Base-by-base conservation (phyloP, 2,329 filamentous ascomycete genomes). In the Zasmidium citrigriseum region DNA sequence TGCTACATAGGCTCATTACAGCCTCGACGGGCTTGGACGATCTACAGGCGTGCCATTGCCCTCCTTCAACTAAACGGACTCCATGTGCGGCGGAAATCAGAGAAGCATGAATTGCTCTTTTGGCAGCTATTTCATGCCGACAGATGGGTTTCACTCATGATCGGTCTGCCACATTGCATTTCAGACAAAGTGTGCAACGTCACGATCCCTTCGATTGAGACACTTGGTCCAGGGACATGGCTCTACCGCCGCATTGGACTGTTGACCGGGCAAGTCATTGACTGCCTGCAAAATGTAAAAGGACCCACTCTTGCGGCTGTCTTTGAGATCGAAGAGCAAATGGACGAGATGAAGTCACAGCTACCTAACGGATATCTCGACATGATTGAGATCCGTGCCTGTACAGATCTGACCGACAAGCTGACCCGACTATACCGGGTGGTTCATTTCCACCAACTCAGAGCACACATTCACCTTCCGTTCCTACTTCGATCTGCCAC, bases 401-500 rank as follows among this genome's bases (percentile, higher is more conserved):
- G 53, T 46, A 20, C 24, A 16, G 51, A 61, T 46, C 20, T 22
- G 4, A 20, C 27, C 1, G 59, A 64, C n/a, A 58, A 62, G 49
- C 47, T 29, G 20, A 59, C 51, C 2, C 51, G 57, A 22, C 57
- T 62, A 5, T 62, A 62, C 49, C 54, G 57, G 18, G 23, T 57
- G 5, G 29, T 59, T 12, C 59, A 62, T 9, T 80, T 74, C 64
- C 77, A 78, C 50, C 76, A 80, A 59, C 72, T 79, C 34, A 70
- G 76, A 44, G 69, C 78, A 16, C 78, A 78, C 58, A 69, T 79
- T 12, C 77, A 80, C 58, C 69, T 81, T 2, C 78, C 78, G 0
- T 79, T 79, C 54, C 75, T 81, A 68, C 68, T 77, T 22, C 74
- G 73, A 52, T 71, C 72, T 0, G 68, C 72, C 12, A 68, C 70